phyloP scores from a whole-genome alignment of 805 yeast genomes.

The Ogataea polymorpha region DNA sequence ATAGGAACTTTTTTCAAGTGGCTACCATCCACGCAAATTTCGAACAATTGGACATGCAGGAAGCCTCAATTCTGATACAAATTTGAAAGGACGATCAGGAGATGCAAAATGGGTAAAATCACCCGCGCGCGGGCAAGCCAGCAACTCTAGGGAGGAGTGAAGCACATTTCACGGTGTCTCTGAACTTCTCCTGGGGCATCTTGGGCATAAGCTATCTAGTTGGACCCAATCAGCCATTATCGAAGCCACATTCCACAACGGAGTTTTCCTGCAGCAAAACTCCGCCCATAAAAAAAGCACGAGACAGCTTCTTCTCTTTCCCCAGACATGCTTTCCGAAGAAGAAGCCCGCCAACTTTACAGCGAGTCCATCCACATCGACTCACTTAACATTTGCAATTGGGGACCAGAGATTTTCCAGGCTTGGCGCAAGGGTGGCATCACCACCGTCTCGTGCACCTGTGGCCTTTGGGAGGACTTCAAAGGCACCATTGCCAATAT shows the following conservation, averaged over 20 bases:
- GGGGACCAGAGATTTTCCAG: slow-evolving; percentile 17
- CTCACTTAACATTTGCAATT: slow-evolving; percentile 19
- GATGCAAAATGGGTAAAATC: too few species aligned
- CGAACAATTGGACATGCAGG: not conserved
- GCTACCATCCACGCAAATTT: not conserved
- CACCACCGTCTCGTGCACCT: slow-evolving; percentile 20
- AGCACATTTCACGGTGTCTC: too few species aligned
- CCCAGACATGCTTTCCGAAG: slow-evolving; percentile 15
- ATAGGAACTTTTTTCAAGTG: not conserved
- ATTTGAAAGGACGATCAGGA: not conserved
- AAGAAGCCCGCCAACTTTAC: slow-evolving; percentile 19
- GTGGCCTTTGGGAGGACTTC: slow-evolving; percentile 21
- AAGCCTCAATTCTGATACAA: not conserved
- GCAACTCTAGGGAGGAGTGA: too few species aligned
- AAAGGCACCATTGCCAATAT: slow-evolving; percentile 19
- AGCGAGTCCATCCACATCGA: slow-evolving; percentile 19
- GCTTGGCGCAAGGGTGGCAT: slow-evolving; percentile 22
- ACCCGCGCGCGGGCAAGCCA: too few species aligned
- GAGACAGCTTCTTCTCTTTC: not conserved
- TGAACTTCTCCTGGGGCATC: too few species aligned
- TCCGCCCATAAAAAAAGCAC: not conserved
- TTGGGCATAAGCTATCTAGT: too few species aligned
- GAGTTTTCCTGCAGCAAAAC: slow-evolving; percentile 1
- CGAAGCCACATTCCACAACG: slow-evolving; percentile 1
- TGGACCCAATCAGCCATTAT: not conserved